phyloP scores from a whole-genome alignment of 306 rosid species.

The Amphicarpaea edgeworthii region DNA sequence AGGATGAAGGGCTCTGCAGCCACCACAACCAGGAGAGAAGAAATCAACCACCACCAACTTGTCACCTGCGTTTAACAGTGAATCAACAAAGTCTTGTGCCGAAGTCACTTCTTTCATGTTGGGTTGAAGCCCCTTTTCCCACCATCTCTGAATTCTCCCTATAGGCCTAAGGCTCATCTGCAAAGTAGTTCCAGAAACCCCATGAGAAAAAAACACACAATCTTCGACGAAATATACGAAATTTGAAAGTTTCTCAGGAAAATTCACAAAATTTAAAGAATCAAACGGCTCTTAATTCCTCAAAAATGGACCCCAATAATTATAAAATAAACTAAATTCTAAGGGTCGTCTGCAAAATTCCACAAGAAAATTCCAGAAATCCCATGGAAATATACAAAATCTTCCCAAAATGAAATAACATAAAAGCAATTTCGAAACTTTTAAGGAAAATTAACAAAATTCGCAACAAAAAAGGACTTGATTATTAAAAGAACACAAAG shows the following conservation, averaged over 20 bases:
- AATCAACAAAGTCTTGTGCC: constrained; percentile 82
- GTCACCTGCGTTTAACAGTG: constrained; percentile 78
- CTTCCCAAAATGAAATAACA: neutral
- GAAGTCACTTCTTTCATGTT: constrained; percentile 81
- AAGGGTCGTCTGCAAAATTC: neutral
- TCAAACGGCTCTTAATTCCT: neutral
- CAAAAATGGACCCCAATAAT: neutral
- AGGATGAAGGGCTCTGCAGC: constrained; percentile 95
- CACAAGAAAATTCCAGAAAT: neutral
- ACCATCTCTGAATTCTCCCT: constrained; percentile 84
- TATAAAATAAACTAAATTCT: neutral
- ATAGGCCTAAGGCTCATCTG: constrained; percentile 60
- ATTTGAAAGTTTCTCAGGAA: neutral
- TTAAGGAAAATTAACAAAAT: neutral
- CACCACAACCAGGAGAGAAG: constrained; percentile 97
- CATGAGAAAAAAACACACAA: constrained; percentile 17
- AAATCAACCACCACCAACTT: constrained; percentile 81
- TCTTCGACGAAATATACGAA: neutral
- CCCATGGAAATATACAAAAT: neutral
- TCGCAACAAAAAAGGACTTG: neutral
- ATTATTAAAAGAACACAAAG: neutral
- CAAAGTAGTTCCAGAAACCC: constrained; percentile 19
- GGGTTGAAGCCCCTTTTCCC: constrained; percentile 85
- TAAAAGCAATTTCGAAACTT: neutral
- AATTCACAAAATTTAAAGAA: neutral